These are phyloP conservation scores for Scedosporium aurantiacum DNA, from an alignment of 2,329 filamentous ascomycete genomes.

Conservation along the genomic window DNA sequence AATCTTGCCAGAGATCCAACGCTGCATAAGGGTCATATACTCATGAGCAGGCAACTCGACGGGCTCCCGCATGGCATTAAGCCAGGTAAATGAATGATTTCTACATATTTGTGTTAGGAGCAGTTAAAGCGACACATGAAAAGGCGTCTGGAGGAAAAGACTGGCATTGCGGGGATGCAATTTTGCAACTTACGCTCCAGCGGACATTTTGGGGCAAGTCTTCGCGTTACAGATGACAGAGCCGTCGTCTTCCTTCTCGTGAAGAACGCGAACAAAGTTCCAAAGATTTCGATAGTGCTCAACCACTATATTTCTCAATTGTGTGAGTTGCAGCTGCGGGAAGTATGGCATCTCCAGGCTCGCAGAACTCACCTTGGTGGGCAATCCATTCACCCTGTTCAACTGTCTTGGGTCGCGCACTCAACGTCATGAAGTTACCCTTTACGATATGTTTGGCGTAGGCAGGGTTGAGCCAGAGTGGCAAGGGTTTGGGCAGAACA, in stretches of 20 bases:
- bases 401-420: conserved; percentile 83
- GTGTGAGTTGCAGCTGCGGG: conserved; percentile 6
- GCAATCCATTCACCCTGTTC: conserved; percentile 94
- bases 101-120: conserved; percentile 20
- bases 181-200: conserved; percentile 62
- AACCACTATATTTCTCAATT: conserved; percentile 50
- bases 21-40: conserved; percentile 92
- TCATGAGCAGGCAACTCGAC: conserved; percentile 87
- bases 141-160: background rate
- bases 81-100: conserved; percentile 95
- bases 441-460: conserved; percentile 84
- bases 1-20: conserved; percentile 95
- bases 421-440: conserved; percentile 94
- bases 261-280: conserved; percentile 80
- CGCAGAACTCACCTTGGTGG: conserved; percentile 62
- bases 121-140: background rate
- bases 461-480: conserved; percentile 63
- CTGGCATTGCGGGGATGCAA: background rate
- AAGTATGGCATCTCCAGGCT: conserved; percentile 10
- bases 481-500: conserved; percentile 55
- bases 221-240: conserved; percentile 72
- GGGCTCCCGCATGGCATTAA: conserved; percentile 76
- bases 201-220: conserved; percentile 85
- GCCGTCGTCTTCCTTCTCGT: conserved; percentile 72
- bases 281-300: conserved; percentile 85